Percentiles rank a stretch among this genome's conserved stretches.
Conservation (phyloP, 129 eudicot species). For the Oenanthe sinensis region DNA sequence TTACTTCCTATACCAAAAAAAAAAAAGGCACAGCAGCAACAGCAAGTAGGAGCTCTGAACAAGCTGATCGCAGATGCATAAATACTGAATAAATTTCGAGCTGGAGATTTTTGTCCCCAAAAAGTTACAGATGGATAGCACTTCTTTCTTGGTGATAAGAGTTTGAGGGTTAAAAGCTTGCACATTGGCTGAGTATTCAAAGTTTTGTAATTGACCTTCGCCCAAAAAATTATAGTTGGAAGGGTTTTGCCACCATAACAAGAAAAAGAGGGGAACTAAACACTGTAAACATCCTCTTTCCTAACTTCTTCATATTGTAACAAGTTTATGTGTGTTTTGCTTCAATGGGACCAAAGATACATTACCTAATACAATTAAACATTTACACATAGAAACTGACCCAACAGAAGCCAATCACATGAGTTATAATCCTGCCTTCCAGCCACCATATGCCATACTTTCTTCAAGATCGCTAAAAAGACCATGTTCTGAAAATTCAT, state of each 20-base stretch:
- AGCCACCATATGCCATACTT: slow-evolving; percentile 50
- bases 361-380: neutral
- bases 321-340: neutral
- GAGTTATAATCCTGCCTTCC: slow-evolving; percentile 45
- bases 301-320: neutral
- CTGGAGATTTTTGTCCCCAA: neutral
- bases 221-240: slow-evolving; percentile 17
- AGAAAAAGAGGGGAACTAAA: neutral
- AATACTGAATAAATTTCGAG: neutral
- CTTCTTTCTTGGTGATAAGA: neutral
- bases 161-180: too few relatives aligned
- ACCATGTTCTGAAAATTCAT: slow-evolving; percentile 58
- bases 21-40: neutral
- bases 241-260: neutral
- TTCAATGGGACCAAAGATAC: neutral
- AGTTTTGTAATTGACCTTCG: neutral
- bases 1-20: too few relatives aligned
- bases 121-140: neutral
- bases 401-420: slow-evolving; percentile 19
- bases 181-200: too few relatives aligned
- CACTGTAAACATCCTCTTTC: neutral
- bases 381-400: slow-evolving; percentile 13
- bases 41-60: neutral
- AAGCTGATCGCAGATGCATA: neutral
- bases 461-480: slow-evolving; percentile 74